A percentile compares a stretch with the other conserved stretches of the same genome.
These are phyloP conservation scores for Poterioochromonas sp. DNA, from an alignment of 352 stramenopile species.

Conservation along the genomic window DNA sequence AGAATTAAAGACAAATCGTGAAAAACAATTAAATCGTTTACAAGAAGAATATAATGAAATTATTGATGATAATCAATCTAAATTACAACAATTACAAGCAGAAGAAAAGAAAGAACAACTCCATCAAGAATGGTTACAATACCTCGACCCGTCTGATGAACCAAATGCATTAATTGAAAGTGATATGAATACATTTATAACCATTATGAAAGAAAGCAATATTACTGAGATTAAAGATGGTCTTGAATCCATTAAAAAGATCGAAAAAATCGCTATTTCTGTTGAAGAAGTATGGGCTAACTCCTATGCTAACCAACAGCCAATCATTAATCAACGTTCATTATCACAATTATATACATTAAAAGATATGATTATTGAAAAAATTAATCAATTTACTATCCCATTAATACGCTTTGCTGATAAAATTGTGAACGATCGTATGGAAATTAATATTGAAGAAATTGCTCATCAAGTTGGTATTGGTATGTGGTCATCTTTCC, in stretches of 20 bases:
- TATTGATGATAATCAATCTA: slow-evolving; percentile 1
- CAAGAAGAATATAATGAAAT: neutral
- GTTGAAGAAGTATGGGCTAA: slow-evolving; percentile 21
- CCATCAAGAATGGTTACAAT: neutral
- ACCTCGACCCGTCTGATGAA: neutral
- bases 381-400: slow-evolving; percentile 5
- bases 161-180: neutral
- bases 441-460: slow-evolving; percentile 27
- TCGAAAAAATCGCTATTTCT: neutral
- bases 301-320: neutral
- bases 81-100: neutral
- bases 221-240: neutral
- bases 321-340: neutral
- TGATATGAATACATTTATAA: slow-evolving; percentile 35
- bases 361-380: slow-evolving; percentile 1
- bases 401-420: slow-evolving; percentile 2
- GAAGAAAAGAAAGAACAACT: neutral
- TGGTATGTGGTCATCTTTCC: slow-evolving; percentile 23
- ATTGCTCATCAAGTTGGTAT: neutral
- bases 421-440: slow-evolving; percentile 6
- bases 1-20: slow-evolving; percentile 13
- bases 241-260: slow-evolving; percentile 2
- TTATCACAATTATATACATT: neutral
- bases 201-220: neutral
- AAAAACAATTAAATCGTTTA: slow-evolving; percentile 10